Percentiles rank a stretch among this genome's conserved stretches.
These are phyloP conservation scores for Coemansia reversa DNA, from an alignment of 192 early-diverging fungal species.

Conservation along the genomic window DNA sequence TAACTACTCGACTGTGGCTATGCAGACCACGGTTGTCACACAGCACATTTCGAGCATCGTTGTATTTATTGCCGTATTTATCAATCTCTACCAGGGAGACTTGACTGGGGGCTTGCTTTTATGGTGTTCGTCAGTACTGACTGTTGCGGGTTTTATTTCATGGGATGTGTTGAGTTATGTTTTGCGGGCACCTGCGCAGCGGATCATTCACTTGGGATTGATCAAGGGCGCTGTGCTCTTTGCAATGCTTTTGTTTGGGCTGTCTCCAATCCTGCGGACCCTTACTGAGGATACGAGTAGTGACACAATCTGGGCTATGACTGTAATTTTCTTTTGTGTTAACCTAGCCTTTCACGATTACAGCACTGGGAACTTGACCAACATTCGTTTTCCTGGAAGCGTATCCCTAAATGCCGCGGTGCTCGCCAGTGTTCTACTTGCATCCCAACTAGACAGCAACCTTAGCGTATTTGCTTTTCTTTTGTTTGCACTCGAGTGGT, in stretches of 20 bases:
- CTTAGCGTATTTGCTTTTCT: constrained; percentile 86
- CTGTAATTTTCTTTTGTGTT: constrained; percentile 75
- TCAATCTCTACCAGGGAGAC: constrained; percentile 61
- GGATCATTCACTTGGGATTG: constrained; percentile 38
- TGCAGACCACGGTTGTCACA: constrained; percentile 72
- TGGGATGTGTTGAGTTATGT: constrained; percentile 59
- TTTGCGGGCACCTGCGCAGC: constrained; percentile 38
- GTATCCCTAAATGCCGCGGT: constrained; percentile 97
- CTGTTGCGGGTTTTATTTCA: constrained; percentile 66
- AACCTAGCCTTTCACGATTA: constrained; percentile 94
- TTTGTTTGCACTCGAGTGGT: constrained; percentile 85
- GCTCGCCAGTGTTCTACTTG: constrained; percentile 89
- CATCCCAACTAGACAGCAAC: constrained; percentile 80
- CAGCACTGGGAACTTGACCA: constrained; percentile 42
- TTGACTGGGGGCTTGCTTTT: constrained; percentile 63
- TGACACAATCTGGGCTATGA: constrained; percentile 94
- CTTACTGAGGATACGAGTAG: constrained; percentile 85
- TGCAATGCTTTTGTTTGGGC: constrained; percentile 71
- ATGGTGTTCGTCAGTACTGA: constrained; percentile 56
- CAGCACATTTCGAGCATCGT: constrained; percentile 85
- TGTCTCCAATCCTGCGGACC: constrained; percentile 89
- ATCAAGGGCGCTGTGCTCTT: constrained; percentile 71
- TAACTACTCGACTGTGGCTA: constrained; percentile 77
- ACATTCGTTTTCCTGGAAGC: constrained; percentile 80
- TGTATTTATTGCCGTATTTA: constrained; percentile 88